These are phyloP conservation scores for Lactarius hatsudake DNA, from an alignment of 768 basidiomycete species.

Conservation along the genomic window DNA sequence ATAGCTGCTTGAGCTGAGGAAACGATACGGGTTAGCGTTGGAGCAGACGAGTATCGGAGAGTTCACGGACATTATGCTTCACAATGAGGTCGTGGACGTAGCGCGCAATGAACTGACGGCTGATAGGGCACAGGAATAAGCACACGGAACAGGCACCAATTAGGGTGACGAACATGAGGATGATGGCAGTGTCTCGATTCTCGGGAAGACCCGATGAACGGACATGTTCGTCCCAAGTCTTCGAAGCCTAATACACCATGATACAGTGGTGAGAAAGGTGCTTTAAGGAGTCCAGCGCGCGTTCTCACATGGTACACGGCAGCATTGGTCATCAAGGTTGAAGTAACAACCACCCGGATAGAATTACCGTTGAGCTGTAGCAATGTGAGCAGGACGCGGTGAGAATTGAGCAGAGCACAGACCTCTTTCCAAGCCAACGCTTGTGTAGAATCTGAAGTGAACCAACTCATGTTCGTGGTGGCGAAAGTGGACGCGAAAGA, in stretches of 20 bases:
- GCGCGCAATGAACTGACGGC: slow-evolving; percentile 23
- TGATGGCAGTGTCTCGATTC: slow-evolving; percentile 18
- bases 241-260: slow-evolving; percentile 12
- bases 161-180: slow-evolving; percentile 17
- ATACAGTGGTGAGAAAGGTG: background rate
- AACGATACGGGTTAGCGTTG: slow-evolving; percentile 3
- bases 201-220: slow-evolving; percentile 21
- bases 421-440: slow-evolving; percentile 22
- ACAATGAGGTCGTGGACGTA: slow-evolving; percentile 27
- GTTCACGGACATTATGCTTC: slow-evolving; percentile 23
- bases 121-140: slow-evolving; percentile 19
- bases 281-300: background rate
- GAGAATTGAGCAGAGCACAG: background rate
- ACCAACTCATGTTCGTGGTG: slow-evolving; percentile 24
- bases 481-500: background rate
- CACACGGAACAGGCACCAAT: slow-evolving; percentile 8
- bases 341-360: slow-evolving; percentile 20
- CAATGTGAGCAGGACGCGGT: slow-evolving; percentile 2
- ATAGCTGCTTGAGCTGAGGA: slow-evolving; percentile 20
- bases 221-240: slow-evolving; percentile 25
- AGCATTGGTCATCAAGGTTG: slow-evolving; percentile 21
- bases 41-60: slow-evolving; percentile 1
- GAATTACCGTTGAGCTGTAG: slow-evolving; percentile 16
- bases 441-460: slow-evolving; percentile 17
- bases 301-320: slow-evolving; percentile 23